A percentile compares a stretch with the other conserved stretches of the same genome.
These are phyloP conservation scores for Dictyostelium brefeldianum DNA, from an alignment of 78 protist species.

Conservation along the genomic window DNA sequence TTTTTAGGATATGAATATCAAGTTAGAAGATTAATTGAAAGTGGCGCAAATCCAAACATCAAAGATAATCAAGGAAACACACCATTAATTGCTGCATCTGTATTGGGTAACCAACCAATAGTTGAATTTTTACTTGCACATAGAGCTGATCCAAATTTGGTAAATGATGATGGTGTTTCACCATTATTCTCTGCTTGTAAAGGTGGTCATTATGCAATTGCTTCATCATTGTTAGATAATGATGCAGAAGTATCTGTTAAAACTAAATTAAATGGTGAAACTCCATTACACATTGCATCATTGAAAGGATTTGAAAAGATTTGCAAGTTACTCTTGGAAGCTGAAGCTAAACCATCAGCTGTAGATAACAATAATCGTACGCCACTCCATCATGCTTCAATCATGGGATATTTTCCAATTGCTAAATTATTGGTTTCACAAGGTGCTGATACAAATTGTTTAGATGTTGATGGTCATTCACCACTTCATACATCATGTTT, in stretches of 20 bases:
- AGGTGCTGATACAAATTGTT: conserved; percentile 38
- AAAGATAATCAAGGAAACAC: conserved; percentile 69
- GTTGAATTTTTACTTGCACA: conserved; percentile 25
- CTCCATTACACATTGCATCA: conserved; percentile 58
- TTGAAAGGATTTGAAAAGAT: conserved; percentile 63
- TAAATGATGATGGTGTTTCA: conserved; percentile 50
- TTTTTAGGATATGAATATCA: conserved; percentile 74
- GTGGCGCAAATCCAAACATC: conserved; percentile 79
- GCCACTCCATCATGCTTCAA: conserved; percentile 72
- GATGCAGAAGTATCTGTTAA: conserved; percentile 44
- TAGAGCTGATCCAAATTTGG: conserved; percentile 67
- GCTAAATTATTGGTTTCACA: conserved; percentile 12
- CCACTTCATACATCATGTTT: conserved; percentile 79
- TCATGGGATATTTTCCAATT: conserved; percentile 44
- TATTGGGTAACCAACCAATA: conserved; percentile 39
- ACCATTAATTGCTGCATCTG: conserved; percentile 70
- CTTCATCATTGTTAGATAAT: conserved; percentile 22
- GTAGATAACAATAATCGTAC: conserved; percentile 28
- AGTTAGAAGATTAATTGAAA: conserved; percentile 61
- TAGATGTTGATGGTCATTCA: conserved; percentile 68
- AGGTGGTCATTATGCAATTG: conserved; percentile 47
- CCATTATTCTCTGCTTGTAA: conserved; percentile 61
- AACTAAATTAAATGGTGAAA: conserved; percentile 23
- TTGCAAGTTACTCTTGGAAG: conserved; percentile 42
- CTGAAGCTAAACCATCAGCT: conserved; percentile 38